Evolutionary conservation across 768 basidiomycete species (phyloP).

Genomic region (Mrakia frigida): DNA sequence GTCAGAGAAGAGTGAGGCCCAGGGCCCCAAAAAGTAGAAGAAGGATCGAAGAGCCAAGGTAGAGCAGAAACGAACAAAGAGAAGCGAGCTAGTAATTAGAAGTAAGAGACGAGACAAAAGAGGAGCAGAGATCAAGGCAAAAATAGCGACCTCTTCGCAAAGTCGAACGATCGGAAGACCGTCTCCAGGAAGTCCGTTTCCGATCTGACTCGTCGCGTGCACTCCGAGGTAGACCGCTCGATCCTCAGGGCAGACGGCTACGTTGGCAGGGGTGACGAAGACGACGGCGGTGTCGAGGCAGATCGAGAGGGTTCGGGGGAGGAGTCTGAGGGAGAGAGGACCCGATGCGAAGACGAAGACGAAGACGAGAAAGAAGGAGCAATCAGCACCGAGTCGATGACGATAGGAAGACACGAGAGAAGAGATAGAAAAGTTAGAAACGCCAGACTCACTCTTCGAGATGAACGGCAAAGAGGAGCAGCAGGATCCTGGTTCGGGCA

Average conservation of each 20-base stretch:
- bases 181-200: neutral
- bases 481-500: slow-evolving; percentile 5
- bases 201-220: slow-evolving; percentile 1
- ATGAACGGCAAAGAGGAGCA: neutral
- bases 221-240: neutral
- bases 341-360: neutral
- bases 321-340: neutral
- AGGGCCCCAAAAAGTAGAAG: no score
- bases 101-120: no score
- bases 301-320: neutral
- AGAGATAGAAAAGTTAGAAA: no score
- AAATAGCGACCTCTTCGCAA: neutral
- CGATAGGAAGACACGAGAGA: no score
- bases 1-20: no score
- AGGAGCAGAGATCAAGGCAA: no score
- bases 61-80: no score
- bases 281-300: neutral
- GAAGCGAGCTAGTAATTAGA: no score
- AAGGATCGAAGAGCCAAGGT: no score
- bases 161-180: neutral
- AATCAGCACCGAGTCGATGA: no score
- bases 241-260: neutral
- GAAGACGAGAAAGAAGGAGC: neutral
- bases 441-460: no score
- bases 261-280: neutral